Conservation (phyloP, 176 grass and related monocot species). For the Oryza punctata region DNA sequence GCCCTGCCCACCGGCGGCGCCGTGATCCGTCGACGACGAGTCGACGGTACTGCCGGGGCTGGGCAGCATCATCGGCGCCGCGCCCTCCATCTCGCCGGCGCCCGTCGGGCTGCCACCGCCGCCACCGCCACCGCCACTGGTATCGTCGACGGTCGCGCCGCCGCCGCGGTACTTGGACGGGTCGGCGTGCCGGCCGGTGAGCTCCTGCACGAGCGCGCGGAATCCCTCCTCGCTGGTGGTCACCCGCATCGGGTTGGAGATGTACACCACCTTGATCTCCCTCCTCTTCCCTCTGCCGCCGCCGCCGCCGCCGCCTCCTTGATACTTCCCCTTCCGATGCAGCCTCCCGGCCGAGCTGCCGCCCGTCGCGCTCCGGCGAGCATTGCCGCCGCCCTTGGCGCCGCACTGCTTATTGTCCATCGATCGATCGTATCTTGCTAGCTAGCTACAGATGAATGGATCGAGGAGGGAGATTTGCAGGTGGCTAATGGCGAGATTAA, state of each 20-base stretch:
- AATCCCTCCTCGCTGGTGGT: conserved; percentile 60
- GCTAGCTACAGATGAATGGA: not conserved
- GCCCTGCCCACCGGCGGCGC: conserved; percentile 15
- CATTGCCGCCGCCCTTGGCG: conserved; percentile 32
- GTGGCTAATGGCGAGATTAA: not conserved
- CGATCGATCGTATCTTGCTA: not conserved
- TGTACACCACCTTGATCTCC: conserved; percentile 78
- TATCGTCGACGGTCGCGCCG: not conserved
- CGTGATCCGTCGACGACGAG: not conserved
- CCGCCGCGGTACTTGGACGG: conserved; percentile 43
- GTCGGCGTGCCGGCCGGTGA: conserved; percentile 76
- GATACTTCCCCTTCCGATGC: conserved; percentile 25
- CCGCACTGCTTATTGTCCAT: conserved; percentile 41
- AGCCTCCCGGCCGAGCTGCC: not conserved
- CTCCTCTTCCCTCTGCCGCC: conserved; percentile 36
- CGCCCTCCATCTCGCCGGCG: conserved; percentile 14
- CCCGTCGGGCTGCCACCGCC: too few relatives aligned
- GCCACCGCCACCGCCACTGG: conserved; percentile 3
- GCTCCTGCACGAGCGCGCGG: conserved; percentile 76
- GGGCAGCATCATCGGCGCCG: not conserved
- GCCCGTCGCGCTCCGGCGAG: not conserved
- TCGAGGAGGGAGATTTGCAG: not conserved
- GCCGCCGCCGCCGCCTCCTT: not conserved
- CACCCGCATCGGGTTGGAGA: conserved; percentile 78
- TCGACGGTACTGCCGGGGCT: conserved; percentile 42